These are phyloP conservation scores for Pelargonium myrrhifolium DNA, from an alignment of 441 rosid species.

Conservation along the genomic window DNA sequence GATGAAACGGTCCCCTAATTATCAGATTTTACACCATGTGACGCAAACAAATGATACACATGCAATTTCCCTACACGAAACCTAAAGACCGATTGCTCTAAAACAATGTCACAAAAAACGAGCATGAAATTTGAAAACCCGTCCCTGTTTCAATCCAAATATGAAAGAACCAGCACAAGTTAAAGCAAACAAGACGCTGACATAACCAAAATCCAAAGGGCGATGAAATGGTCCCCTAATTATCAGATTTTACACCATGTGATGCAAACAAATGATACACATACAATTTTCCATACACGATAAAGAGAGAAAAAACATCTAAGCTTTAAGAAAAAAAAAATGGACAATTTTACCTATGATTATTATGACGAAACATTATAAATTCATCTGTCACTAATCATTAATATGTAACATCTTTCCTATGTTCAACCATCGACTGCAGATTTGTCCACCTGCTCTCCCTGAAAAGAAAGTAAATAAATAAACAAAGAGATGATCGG, in stretches of 20 bases:
- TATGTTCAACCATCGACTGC: constrained; percentile 1
- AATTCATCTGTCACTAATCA: constrained; percentile 1
- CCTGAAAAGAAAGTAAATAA: background rate
- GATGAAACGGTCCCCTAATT: background rate
- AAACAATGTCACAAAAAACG: too few species aligned
- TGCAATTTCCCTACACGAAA: background rate
- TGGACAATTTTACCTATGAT: background rate
- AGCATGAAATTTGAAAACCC: too few species aligned
- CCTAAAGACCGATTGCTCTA: too few species aligned
- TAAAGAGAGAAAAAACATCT: background rate
- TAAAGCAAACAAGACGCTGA: too few species aligned
- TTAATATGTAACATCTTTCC: background rate
- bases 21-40: background rate
- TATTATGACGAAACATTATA: background rate
- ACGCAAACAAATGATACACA: background rate
- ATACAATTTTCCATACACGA: background rate
- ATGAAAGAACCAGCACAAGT: too few species aligned
- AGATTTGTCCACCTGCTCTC: background rate
- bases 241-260: background rate
- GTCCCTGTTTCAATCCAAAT: too few species aligned
- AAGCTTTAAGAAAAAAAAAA: background rate
- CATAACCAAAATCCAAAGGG: constrained; percentile 1
- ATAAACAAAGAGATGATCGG: background rate
- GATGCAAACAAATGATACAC: background rate
- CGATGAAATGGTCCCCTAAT: background rate